Conservation (phyloP, 2,329 filamentous ascomycete genomes). For the Ilyonectria sp. region DNA sequence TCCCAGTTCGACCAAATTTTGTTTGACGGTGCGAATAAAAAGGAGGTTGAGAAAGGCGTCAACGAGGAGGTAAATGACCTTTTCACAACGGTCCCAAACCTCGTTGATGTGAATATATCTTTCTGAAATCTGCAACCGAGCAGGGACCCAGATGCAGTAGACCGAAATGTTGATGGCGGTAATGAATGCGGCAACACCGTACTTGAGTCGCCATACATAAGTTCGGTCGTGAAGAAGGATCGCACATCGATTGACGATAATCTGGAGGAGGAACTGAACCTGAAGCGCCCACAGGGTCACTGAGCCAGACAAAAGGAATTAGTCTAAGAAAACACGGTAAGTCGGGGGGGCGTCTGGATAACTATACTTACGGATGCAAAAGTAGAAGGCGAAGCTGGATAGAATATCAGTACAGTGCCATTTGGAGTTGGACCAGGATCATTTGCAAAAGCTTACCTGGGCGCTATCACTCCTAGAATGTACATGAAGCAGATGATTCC, state of each 20-base stretch:
- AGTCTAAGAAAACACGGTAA: not conserved
- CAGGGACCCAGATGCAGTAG: constrained; percentile 65
- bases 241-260: constrained; percentile 39
- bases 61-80: constrained; percentile 60
- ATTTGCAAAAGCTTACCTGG: constrained; percentile 12
- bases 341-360: too few species aligned
- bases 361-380: constrained; percentile 21
- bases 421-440: not conserved
- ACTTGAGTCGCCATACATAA: constrained; percentile 23
- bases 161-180: constrained; percentile 63
- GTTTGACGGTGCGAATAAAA: constrained; percentile 59
- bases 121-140: constrained; percentile 56
- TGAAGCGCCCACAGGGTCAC: constrained; percentile 30
- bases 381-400: constrained; percentile 22
- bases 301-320: not conserved
- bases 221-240: constrained; percentile 24
- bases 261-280: constrained; percentile 29
- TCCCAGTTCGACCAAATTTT: constrained; percentile 60
- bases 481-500: constrained; percentile 52
- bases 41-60: constrained; percentile 61
- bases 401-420: not conserved
- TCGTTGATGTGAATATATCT: constrained; percentile 59
- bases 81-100: constrained; percentile 64
- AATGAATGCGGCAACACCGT: constrained; percentile 49
- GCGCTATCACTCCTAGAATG: constrained; percentile 33